These are phyloP conservation scores for Allomyces macrogynus DNA, from an alignment of 192 early-diverging fungal genomes.

Conservation along the genomic window DNA sequence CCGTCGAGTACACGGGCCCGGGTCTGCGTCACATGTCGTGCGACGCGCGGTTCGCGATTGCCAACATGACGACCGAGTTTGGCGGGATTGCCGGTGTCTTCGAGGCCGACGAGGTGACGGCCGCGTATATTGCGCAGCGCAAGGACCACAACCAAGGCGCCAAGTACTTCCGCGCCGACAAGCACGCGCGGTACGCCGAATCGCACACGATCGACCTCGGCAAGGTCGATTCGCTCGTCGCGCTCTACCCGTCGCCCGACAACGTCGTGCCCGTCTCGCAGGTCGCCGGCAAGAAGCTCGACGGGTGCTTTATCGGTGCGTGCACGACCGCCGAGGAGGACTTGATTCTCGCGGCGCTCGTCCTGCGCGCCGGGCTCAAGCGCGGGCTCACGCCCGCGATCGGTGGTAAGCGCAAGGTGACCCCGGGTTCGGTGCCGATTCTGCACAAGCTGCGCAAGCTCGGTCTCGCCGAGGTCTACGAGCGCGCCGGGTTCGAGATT, in stretches of 20 bases:
- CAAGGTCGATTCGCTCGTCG: conserved; percentile 44
- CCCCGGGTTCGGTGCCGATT: conserved; percentile 56
- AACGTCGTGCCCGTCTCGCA: conserved; percentile 46
- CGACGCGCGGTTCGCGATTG: conserved; percentile 59
- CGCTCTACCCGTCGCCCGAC: conserved; percentile 53
- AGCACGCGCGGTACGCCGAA: conserved; percentile 58
- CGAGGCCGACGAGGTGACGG: conserved; percentile 51
- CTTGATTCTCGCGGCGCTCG: conserved; percentile 51
- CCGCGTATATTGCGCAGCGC: conserved; percentile 50
- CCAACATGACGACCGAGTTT: conserved; percentile 74
- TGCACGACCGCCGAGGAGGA: conserved; percentile 70
- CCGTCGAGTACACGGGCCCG: conserved; percentile 55
- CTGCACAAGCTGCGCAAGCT: conserved; percentile 53
- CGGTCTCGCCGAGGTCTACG: conserved; percentile 51
- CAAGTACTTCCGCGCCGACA: conserved; percentile 51
- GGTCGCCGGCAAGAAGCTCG: conserved; percentile 37
- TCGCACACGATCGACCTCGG: conserved; percentile 51
- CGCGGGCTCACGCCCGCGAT: conserved; percentile 38
- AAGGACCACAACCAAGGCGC: conserved; percentile 48
- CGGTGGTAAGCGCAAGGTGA: conserved; percentile 46
- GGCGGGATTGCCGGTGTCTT: conserved; percentile 68
- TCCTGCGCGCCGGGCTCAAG: conserved; percentile 51
- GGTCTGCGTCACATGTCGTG: conserved; percentile 59
- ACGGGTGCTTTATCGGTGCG: conserved; percentile 63
- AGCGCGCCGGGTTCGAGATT: conserved; percentile 49